Evolutionary conservation across 768 basidiomycete species (phyloP).

Genomic region (Russula vinacea): DNA sequence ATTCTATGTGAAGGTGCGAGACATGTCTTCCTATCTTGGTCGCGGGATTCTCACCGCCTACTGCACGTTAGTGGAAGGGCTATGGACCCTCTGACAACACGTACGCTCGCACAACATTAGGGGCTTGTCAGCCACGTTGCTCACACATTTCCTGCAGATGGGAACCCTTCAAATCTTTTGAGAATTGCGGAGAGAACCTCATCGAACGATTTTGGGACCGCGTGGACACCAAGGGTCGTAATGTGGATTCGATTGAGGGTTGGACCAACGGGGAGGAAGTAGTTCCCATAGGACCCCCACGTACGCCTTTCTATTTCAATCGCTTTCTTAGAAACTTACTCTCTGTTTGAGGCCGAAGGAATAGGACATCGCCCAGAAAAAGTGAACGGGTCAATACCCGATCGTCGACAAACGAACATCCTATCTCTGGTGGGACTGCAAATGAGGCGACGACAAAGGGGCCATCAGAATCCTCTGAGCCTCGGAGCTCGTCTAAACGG

Average conservation of each 20-base stretch:
- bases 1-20: slow-evolving; percentile 26
- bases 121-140: not conserved
- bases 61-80: slow-evolving; percentile 27
- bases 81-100: slow-evolving; percentile 27
- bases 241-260: slow-evolving; percentile 17
- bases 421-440: not conserved
- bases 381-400: not conserved
- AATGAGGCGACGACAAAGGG: slow-evolving; percentile 13
- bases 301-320: slow-evolving; percentile 7
- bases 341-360: slow-evolving; percentile 15
- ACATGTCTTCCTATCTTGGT: not conserved
- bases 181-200: slow-evolving; percentile 20
- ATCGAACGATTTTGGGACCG: slow-evolving; percentile 27
- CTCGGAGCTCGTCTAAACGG: slow-evolving; percentile 11
- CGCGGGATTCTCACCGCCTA: not conserved
- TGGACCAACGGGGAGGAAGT: slow-evolving; percentile 29
- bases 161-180: slow-evolving; percentile 29
- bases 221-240: slow-evolving; percentile 23
- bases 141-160: slow-evolving; percentile 20
- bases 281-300: slow-evolving; percentile 23
- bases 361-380: slow-evolving; percentile 1
- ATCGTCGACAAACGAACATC: not conserved
- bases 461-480: not conserved
- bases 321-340: not conserved
- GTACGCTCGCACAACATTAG: slow-evolving; percentile 10